Evolutionary conservation across 306 rosid species (phyloP), one percentile per base, ranked within the genome.

Genomic region (Sindora glabra): DNA sequence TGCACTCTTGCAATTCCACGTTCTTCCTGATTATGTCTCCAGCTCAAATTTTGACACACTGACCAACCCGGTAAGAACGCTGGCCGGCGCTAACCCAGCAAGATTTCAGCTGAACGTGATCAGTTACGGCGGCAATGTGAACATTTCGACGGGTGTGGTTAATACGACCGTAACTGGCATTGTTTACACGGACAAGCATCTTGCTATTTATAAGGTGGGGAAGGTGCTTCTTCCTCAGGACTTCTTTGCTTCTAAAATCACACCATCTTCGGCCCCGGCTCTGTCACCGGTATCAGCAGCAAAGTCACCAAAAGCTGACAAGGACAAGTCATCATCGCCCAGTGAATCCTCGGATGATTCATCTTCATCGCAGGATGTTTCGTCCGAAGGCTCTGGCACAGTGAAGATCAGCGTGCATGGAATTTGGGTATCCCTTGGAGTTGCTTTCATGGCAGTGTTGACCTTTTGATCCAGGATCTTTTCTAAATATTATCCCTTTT

Each of bases 11-110:
- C 95, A 79, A 27, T 86, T 74, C 70, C 90, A 86, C 19, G 57
- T 86, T 9, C 15, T 86, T 9, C 73, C 85, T 1, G 73, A 59
- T 5, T 80, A 72, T 33, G 71, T 86, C 0, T 70, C 90, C 0
- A 65, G 84, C 42, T 58, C 87, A 0, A 83, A 86, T 25, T 80
- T 86, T n/a, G 87, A 86, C 57, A 83, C 90, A 0, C 57, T 86
- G 0, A 83, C 87, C 11, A 83, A 86, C 52, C 87, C 90, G 0
- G 74, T 86, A 4, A 67, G 83, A 17, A 86, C 95, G 36, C 85
- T 83, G 6, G 95, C 90, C 0, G 89, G 95, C 1, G 82, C 71
- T 8, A 72, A 65, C 0, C n/a, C n/a, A n/a, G 59, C 82, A 2
- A 83, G 70, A 56, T 77, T 64, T 32, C 85, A 83, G 30, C 72